A percentile compares a stretch with the other conserved stretches of the same genome.
phyloP scores from a whole-genome alignment of 371 early-diverging fungal species.

The Cokeromyces recurvatus region DNA sequence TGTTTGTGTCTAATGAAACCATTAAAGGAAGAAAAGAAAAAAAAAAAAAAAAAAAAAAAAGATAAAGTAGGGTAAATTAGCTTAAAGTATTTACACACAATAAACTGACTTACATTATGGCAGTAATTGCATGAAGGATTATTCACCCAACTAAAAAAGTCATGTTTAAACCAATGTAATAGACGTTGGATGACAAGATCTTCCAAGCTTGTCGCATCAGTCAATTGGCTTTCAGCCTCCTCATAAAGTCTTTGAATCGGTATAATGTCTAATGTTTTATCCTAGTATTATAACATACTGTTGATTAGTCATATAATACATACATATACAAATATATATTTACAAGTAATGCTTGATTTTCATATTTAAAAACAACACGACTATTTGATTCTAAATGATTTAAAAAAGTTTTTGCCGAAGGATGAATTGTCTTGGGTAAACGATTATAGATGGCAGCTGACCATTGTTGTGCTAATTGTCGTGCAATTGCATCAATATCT shows the following conservation, averaged over 20 bases:
- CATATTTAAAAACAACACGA: constrained; percentile 26
- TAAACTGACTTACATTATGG: background rate
- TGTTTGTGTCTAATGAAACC: constrained; percentile 26
- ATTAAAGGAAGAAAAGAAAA: background rate
- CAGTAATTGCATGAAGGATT: constrained; percentile 30
- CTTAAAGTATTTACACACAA: too few species aligned
- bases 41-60: too few species aligned
- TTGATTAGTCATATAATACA: background rate
- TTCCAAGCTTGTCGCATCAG: constrained; percentile 17
- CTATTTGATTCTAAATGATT: constrained; percentile 5
- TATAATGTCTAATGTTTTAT: constrained; percentile 39
- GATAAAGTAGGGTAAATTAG: too few species aligned
- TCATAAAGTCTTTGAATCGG: constrained; percentile 49
- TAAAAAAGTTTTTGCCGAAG: background rate
- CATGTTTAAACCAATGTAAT: constrained; percentile 58
- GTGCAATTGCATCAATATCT: background rate
- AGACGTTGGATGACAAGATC: constrained; percentile 36
- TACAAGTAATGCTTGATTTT: constrained; percentile 42
- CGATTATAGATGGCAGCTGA: background rate
- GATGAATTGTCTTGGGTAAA: background rate
- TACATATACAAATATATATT: background rate
- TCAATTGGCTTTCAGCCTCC: constrained; percentile 18
- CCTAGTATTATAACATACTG: constrained; percentile 18
- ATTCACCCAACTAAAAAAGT: constrained; percentile 70
- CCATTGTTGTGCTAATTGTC: constrained; percentile 5